These are phyloP conservation scores for Allium sativum DNA, from an alignment of 106 monocot genomes.

Conservation along the genomic window DNA sequence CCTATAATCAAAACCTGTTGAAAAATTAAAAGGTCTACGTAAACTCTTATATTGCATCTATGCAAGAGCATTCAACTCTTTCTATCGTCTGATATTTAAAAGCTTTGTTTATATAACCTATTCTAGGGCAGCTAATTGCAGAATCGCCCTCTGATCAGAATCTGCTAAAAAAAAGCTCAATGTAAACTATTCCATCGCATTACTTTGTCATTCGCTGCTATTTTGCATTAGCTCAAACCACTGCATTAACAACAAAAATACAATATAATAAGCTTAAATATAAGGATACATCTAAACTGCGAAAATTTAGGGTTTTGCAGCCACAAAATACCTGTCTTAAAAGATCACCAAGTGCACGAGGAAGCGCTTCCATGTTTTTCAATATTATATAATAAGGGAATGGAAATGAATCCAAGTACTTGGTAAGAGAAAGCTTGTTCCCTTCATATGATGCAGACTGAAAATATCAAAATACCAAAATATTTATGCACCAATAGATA, in stretches of 20 bases:
- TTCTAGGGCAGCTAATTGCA: no score
- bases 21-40: no score
- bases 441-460: conserved; percentile 63
- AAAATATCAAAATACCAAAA: conserved; percentile 4
- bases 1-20: no score
- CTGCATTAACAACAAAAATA: conserved; percentile 32
- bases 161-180: no score
- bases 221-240: conserved; percentile 91
- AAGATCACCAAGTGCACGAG: conserved; percentile 81
- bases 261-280: background rate
- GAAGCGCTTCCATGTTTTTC: conserved; percentile 77
- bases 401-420: conserved; percentile 67
- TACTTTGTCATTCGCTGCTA: conserved; percentile 18
- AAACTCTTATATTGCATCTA: no score
- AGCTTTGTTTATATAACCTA: no score
- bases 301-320: background rate
- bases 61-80: no score
- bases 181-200: no score
- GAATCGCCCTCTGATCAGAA: no score
- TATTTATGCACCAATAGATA: background rate
- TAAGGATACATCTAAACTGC: no score
- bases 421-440: conserved; percentile 26
- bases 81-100: no score
- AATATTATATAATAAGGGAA: conserved; percentile 87
- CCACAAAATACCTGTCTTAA: conserved; percentile 58